These are phyloP conservation scores for Macrolepiota fuliginosa DNA, from an alignment of 768 basidiomycete species.

Conservation along the genomic window DNA sequence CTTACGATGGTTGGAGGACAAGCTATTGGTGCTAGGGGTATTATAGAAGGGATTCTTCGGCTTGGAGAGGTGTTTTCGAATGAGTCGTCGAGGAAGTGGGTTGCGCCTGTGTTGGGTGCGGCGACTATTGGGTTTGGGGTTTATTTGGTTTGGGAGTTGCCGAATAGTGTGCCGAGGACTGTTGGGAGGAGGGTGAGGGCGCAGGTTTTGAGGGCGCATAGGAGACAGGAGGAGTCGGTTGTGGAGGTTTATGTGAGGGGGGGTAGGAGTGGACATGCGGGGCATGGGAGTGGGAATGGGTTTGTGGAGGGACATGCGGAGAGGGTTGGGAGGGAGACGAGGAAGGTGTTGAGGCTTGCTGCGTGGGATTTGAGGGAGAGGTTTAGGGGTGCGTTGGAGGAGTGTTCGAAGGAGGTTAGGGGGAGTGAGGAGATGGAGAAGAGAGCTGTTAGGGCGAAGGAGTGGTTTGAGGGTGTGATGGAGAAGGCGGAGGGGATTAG, in stretches of 20 bases:
- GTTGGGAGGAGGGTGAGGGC: slow-evolving; percentile 82
- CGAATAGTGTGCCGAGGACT: slow-evolving; percentile 83
- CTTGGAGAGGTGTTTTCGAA: slow-evolving; percentile 78
- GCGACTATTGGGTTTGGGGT: slow-evolving; percentile 68
- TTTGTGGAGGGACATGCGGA: slow-evolving; percentile 68
- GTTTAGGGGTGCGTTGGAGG: slow-evolving; percentile 80
- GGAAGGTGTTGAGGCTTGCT: slow-evolving; percentile 89
- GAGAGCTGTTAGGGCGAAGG: slow-evolving; percentile 65
- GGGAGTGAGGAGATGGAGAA: slow-evolving; percentile 73
- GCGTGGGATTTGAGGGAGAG: slow-evolving; percentile 88
- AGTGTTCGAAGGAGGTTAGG: slow-evolving; percentile 71
- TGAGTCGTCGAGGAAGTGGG: slow-evolving; percentile 82
- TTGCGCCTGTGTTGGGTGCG: slow-evolving; percentile 80
- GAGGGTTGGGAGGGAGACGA: slow-evolving; percentile 78
- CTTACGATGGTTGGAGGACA: slow-evolving; percentile 89
- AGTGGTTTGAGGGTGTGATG: slow-evolving; percentile 63
- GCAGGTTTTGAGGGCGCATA: slow-evolving; percentile 41
- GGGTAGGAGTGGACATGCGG: slow-evolving; percentile 26
- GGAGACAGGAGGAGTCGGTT: background rate
- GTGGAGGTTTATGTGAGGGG: background rate
- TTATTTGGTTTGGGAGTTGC: slow-evolving; percentile 86
- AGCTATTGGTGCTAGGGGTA: slow-evolving; percentile 66
- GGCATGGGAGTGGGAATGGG: slow-evolving; percentile 41
- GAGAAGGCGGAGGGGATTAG: slow-evolving; percentile 47
- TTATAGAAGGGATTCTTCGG: slow-evolving; percentile 78